Base-by-base conservation (phyloP, 257 asterid genomes). In the Solanum acaule region DNA sequence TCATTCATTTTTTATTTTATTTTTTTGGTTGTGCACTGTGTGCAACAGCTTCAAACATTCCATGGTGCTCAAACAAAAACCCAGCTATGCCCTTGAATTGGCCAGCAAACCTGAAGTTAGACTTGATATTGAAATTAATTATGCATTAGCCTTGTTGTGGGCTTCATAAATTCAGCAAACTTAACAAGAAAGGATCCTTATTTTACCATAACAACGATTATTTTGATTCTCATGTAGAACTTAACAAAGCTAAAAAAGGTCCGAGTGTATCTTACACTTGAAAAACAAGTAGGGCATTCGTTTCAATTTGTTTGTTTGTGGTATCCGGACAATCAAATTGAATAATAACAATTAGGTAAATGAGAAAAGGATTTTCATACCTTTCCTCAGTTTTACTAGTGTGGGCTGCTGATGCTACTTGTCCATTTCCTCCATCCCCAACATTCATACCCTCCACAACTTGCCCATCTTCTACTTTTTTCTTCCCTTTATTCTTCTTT, bases 371-470 rank as follows among this genome's bases (percentile, higher is more conserved):
- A 52, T 16, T 52, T 52, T 91, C 75, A 88, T 89, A 84, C 77
- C 92, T 84, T 89, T 90, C 88, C 91, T 89, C 86, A 87, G 86
- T 87, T 52, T 87, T 76, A 85, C 65, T 63, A 15, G 87, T 71
- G 77, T 33, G 61, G 46, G 18, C 44, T 90, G 59, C 37, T 52
- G 68, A 59, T 59, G 37, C 87, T 89, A 40, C 56, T 89, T 85
- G 88, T 86, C 89, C 89, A 61, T 88, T 46, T 70, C 86, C 88
- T 90, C 91, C 90, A 40, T 86, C 83, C 44, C 31, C 82, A 23
- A 67, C 13, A 29, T 88, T 85, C 86, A 52, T 92, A 10, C 72
- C 92, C 27, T 82, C 44, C 84, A 25, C 84, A 79, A 67, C 88
- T 42, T 79, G 86, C n/a, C 73, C 56, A 72, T 79, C 35, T 27